A percentile compares a stretch with the other conserved stretches of the same genome.
phyloP scores from a whole-genome alignment of 2,329 filamentous ascomycete species.

The Talaromyces sp. region DNA sequence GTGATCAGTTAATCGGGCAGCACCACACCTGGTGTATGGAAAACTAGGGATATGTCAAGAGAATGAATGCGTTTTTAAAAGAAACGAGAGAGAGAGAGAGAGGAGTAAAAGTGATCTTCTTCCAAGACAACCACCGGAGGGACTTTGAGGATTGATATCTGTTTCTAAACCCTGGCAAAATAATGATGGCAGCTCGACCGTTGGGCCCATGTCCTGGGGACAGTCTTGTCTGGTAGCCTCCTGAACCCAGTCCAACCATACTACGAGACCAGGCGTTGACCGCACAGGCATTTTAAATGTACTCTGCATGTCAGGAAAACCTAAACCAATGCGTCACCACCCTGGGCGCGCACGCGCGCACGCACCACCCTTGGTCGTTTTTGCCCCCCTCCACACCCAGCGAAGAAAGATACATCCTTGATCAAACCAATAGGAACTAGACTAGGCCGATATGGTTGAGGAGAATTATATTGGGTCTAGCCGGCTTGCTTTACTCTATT shows the following conservation, averaged over 20 bases:
- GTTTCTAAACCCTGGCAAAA: slow-evolving; percentile 12
- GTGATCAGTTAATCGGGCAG: not conserved
- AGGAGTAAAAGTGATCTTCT: slow-evolving; percentile 16
- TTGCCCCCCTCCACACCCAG: not conserved
- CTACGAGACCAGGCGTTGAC: slow-evolving; percentile 11
- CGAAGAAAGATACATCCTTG: not conserved
- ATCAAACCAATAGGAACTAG: not conserved
- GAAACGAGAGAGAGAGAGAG: slow-evolving; percentile 1
- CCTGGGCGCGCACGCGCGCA: slow-evolving; percentile 7
- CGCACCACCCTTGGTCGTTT: not conserved
- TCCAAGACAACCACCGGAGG: slow-evolving; percentile 9
- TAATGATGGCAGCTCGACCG: slow-evolving; percentile 5
- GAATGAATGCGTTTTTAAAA: not conserved
- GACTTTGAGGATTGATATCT: slow-evolving; percentile 18
- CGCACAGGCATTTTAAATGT: slow-evolving; percentile 3
- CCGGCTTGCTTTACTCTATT: not conserved
- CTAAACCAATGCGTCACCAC: slow-evolving; percentile 8
- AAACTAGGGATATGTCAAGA: not conserved
- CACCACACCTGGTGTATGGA: not conserved
- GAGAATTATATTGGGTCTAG: not conserved
- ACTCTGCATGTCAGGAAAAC: slow-evolving; percentile 18
- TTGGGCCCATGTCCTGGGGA: slow-evolving; percentile 10
- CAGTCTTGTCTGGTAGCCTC: slow-evolving; percentile 13
- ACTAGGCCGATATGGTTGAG: not conserved
- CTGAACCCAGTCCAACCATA: slow-evolving; percentile 20